A percentile compares a stretch with the other conserved stretches of the same genome.
phyloP scores from a whole-genome alignment of 2,329 filamentous ascomycete species.

The Scedosporium aurantiacum region DNA sequence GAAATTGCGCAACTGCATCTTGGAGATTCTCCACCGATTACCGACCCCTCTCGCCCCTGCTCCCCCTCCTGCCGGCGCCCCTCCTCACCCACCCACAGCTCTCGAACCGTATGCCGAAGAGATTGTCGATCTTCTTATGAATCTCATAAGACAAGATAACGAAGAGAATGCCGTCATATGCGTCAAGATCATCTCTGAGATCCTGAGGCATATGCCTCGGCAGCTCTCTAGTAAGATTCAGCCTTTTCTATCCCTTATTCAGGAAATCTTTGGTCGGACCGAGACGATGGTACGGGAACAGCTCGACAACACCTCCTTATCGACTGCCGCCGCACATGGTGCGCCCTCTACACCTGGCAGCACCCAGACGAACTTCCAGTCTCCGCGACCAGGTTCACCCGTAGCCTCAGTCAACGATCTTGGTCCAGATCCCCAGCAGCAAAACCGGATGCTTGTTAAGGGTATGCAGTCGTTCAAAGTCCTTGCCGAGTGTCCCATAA shows the following conservation, averaged over 20 bases:
- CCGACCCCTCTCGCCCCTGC: conserved; percentile 57
- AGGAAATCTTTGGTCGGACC: conserved; percentile 93
- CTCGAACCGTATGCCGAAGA: conserved; percentile 57
- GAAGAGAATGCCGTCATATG: conserved; percentile 98
- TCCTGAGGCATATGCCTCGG: conserved; percentile 86
- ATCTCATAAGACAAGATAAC: conserved; percentile 80
- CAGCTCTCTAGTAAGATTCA: conserved; percentile 71
- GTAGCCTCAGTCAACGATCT: conserved; percentile 73
- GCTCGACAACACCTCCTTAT: conserved; percentile 64
- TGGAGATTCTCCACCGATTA: conserved; percentile 88
- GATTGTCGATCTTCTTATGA: conserved; percentile 83
- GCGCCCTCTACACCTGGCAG: conserved; percentile 57
- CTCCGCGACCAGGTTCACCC: conserved; percentile 80
- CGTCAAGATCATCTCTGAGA: conserved; percentile 95
- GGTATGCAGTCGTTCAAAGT: conserved; percentile 99
- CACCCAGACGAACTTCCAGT: conserved; percentile 66
- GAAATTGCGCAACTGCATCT: conserved; percentile 84
- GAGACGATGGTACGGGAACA: conserved; percentile 91
- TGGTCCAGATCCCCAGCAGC: conserved; percentile 68
- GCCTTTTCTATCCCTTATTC: conserved; percentile 79
- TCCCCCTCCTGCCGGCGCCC: conserved; percentile 64
- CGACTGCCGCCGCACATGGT: conserved; percentile 38
- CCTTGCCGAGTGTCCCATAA: conserved; percentile 93
- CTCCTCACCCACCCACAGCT: background rate
- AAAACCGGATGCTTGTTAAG: conserved; percentile 69